Evolutionary conservation across 2,329 filamentous ascomycete genomes (phyloP).

Genomic region (Hymenoscyphus albidus): DNA sequence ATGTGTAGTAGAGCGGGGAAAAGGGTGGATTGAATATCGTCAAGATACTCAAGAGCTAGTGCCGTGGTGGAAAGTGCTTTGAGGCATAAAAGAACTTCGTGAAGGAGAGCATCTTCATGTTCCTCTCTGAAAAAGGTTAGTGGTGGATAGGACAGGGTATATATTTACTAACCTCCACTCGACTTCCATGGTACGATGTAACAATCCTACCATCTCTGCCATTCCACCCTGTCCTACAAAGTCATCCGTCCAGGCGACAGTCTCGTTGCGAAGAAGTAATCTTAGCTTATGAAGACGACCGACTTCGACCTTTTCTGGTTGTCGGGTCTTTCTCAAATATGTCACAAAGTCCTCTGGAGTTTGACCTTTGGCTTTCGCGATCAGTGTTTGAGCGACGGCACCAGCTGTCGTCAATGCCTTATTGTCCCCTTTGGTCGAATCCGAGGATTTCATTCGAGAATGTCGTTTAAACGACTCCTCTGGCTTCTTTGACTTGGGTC

Average conservation of each 20-base stretch:
- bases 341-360: constrained; percentile 79
- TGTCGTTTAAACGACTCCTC: constrained; percentile 61
- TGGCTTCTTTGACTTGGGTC: constrained; percentile 70
- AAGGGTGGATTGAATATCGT: constrained; percentile 72
- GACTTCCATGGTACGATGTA: constrained; percentile 89
- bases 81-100: constrained; percentile 87
- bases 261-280: constrained; percentile 86
- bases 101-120: constrained; percentile 87
- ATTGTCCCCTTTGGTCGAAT: constrained; percentile 62
- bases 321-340: constrained; percentile 76
- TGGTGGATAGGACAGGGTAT: constrained; percentile 9
- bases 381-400: constrained; percentile 52
- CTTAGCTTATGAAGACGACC: constrained; percentile 91
- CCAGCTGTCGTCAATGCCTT: constrained; percentile 51
- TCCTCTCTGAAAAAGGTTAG: constrained; percentile 64
- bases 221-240: constrained; percentile 90
- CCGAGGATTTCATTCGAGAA: constrained; percentile 68
- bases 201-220: constrained; percentile 79
- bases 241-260: constrained; percentile 88
- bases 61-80: constrained; percentile 94
- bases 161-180: constrained; percentile 76
- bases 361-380: constrained; percentile 69
- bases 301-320: constrained; percentile 84
- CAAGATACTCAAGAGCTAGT: constrained; percentile 75
- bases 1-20: constrained; percentile 84